These are phyloP conservation scores for Juglanconis sp. DNA, from an alignment of 2,329 filamentous ascomycete genomes.

Conservation along the genomic window DNA sequence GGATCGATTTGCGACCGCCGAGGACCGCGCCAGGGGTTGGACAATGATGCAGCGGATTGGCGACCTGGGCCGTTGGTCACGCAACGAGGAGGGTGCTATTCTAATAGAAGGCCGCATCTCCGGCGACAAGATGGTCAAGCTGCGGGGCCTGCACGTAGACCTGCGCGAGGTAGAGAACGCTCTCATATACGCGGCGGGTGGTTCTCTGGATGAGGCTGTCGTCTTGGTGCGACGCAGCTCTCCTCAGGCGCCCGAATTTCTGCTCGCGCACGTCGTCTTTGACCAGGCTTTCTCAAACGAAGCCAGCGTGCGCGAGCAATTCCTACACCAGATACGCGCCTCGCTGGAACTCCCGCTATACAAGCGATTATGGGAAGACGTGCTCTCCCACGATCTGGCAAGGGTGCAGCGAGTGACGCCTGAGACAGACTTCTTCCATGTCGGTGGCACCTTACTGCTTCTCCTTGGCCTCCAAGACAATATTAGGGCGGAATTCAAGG, in stretches of 20 bases:
- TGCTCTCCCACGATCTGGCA: constrained; percentile 19
- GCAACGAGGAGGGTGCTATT: constrained; percentile 30
- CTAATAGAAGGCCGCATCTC: constrained; percentile 34
- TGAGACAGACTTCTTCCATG: constrained; percentile 37
- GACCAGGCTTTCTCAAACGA: background rate
- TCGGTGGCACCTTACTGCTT: constrained; percentile 40
- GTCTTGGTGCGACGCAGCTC: background rate
- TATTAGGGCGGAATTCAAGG: constrained; percentile 31
- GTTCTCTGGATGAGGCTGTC: background rate
- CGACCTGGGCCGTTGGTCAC: constrained; percentile 32
- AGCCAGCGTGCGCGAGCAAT: background rate
- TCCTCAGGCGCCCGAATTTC: background rate
- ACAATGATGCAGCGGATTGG: constrained; percentile 37
- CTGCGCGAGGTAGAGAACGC: constrained; percentile 29
- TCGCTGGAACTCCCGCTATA: background rate
- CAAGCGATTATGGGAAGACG: constrained; percentile 17
- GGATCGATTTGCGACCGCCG: constrained; percentile 5
- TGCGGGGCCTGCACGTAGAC: constrained; percentile 30
- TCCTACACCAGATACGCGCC: too few relatives aligned
- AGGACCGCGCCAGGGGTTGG: constrained; percentile 16
- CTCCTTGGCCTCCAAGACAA: constrained; percentile 34
- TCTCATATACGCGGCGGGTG: background rate
- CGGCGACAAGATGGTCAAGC: constrained; percentile 43
- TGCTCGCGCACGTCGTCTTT: constrained; percentile 4
- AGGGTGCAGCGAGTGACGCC: constrained; percentile 3